phyloP scores from a whole-genome alignment of 2,329 filamentous ascomycete species.

The Neospermospora avenae region DNA sequence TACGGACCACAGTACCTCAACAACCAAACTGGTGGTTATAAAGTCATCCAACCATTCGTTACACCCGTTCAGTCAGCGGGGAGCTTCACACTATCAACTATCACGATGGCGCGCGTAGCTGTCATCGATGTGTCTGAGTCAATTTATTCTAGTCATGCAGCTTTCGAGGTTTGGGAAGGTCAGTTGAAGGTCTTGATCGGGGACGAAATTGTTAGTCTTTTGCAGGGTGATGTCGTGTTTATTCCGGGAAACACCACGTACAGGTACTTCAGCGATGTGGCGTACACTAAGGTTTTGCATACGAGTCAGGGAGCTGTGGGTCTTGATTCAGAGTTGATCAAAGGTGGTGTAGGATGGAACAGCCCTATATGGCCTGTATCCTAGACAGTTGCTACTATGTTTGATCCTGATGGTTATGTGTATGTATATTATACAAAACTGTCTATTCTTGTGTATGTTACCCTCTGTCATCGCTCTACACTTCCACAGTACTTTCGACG shows the following conservation, averaged over 20 bases:
- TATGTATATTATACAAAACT: background rate
- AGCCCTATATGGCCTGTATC: conserved; percentile 23
- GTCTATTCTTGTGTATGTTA: background rate
- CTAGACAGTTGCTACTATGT: background rate
- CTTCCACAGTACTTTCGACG: no score
- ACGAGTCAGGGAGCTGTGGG: conserved; percentile 17
- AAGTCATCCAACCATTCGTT: conserved; percentile 44
- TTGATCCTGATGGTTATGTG: background rate
- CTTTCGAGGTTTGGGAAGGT: conserved; percentile 41
- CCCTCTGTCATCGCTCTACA: background rate
- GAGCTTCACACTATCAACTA: conserved; percentile 44
- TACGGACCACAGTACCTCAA: conserved; percentile 46
- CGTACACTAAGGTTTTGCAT: conserved; percentile 24
- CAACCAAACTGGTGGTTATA: conserved; percentile 36
- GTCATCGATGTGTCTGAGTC: conserved; percentile 26
- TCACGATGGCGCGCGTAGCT: conserved; percentile 36
- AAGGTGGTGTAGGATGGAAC: conserved; percentile 14
- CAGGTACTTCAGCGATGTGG: conserved; percentile 35
- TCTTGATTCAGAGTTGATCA: conserved; percentile 22
- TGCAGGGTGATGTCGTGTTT: conserved; percentile 40
- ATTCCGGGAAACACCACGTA: conserved; percentile 36
- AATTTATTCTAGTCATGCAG: conserved; percentile 34
- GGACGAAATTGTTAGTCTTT: conserved; percentile 31
- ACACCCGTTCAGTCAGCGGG: conserved; percentile 39
- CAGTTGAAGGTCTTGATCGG: conserved; percentile 36